A percentile compares a stretch with the other conserved stretches of the same genome.
These are phyloP conservation scores for Beauveria asiatica DNA, from an alignment of 2,329 filamentous ascomycete species.

Conservation along the genomic window DNA sequence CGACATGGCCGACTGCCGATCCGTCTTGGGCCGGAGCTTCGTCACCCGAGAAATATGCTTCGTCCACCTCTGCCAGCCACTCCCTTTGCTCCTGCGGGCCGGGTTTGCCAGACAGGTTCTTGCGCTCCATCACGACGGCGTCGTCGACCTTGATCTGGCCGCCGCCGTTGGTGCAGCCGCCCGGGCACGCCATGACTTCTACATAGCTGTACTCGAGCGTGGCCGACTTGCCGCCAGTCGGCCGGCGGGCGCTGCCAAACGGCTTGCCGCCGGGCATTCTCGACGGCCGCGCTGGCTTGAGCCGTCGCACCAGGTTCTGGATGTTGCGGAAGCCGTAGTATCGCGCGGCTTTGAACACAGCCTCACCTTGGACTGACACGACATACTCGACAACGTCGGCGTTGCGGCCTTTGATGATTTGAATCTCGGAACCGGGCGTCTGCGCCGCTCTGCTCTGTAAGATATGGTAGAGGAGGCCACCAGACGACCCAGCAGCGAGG, in stretches of 20 bases:
- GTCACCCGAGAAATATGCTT: conserved; percentile 79
- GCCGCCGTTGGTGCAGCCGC: conserved; percentile 96
- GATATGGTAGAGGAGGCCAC: conserved; percentile 81
- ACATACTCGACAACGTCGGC: conserved; percentile 83
- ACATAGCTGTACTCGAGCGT: conserved; percentile 76
- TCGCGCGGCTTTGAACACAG: conserved; percentile 70
- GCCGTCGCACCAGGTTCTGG: conserved; percentile 86
- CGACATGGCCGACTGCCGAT: conserved; percentile 29
- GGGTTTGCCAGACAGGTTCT: conserved; percentile 43
- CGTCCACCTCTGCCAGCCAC: conserved; percentile 75
- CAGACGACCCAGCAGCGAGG: conserved; percentile 65
- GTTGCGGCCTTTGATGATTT: conserved; percentile 70
- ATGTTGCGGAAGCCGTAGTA: conserved; percentile 99
- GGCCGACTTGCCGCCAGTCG: conserved; percentile 30
- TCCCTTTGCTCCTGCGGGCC: conserved; percentile 75
- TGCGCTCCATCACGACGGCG: conserved; percentile 47
- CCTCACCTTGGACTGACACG: conserved; percentile 48
- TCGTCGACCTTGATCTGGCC: conserved; percentile 92
- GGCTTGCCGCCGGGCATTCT: conserved; percentile 70
- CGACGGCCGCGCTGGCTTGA: conserved; percentile 73
- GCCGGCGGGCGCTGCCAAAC: conserved; percentile 46
- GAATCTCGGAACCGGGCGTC: conserved; percentile 63
- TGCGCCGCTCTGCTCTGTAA: conserved; percentile 64
- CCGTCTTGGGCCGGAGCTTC: conserved; percentile 34
- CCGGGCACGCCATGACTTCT: conserved; percentile 97